These are phyloP conservation scores for Aspergillus panamensis DNA, from an alignment of 495 filamentous ascomycete species.

Conservation along the genomic window DNA sequence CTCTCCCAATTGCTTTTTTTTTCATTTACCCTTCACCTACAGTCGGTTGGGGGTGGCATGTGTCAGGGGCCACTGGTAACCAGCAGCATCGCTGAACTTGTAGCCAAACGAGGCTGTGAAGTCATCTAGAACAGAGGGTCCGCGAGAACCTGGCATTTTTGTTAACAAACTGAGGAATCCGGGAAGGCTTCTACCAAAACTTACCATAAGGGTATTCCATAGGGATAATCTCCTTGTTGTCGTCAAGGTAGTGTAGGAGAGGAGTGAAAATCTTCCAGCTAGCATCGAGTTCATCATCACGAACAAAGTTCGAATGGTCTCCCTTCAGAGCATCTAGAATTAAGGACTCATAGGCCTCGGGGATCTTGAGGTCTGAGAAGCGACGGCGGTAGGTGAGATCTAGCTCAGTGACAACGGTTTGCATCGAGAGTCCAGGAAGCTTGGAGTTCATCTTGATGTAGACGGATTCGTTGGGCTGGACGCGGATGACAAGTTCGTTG, in stretches of 20 bases:
- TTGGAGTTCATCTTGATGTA: conserved; percentile 99
- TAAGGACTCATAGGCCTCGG: conserved; percentile 96
- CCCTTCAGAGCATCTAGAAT: conserved; percentile 98
- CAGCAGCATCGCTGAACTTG: conserved; percentile 96
- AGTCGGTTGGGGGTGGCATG: conserved; percentile 64
- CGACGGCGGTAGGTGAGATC: conserved; percentile 97
- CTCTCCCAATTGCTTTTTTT: conserved; percentile 7
- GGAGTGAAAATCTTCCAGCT: conserved; percentile 99
- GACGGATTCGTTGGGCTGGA: conserved; percentile 98
- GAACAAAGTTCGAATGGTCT: conserved; percentile 99
- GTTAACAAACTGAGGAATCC: conserved; percentile 11
- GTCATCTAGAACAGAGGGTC: conserved; percentile 93
- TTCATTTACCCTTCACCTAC: conserved; percentile 39
- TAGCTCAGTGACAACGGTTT: conserved; percentile 98
- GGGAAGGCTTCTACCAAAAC: conserved; percentile 21
- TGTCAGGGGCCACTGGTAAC: conserved; percentile 89
- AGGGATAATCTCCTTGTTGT: conserved; percentile 97
- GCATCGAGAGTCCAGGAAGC: conserved; percentile 96
- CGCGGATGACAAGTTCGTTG: conserved; percentile 98
- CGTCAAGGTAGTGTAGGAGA: conserved; percentile 94
- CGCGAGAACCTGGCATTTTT: conserved; percentile 72
- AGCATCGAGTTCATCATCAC: conserved; percentile 97
- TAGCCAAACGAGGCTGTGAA: conserved; percentile 98
- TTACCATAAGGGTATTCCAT: conserved; percentile 99
- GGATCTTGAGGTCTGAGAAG: conserved; percentile 99